These are phyloP conservation scores for Pilobolus umbonatus DNA, from an alignment of 192 early-diverging fungal genomes.

Conservation along the genomic window DNA sequence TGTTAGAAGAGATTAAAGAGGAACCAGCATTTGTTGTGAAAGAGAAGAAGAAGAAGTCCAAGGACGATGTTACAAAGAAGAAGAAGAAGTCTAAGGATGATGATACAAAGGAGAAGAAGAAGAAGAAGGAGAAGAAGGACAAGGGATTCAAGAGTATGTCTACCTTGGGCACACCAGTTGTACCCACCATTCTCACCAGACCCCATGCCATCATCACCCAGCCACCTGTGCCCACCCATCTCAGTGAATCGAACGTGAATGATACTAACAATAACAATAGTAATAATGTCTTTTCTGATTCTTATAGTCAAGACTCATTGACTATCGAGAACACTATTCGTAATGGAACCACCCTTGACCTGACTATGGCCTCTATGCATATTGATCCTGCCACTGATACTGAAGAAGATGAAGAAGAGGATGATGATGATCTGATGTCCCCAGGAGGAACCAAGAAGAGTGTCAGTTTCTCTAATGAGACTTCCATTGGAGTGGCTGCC, in stretches of 20 bases:
- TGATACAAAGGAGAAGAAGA: background rate
- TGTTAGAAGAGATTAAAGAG: background rate
- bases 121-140: background rate
- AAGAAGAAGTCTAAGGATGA: background rate
- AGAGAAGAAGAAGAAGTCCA: too few species aligned
- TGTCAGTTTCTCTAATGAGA: conserved; percentile 8
- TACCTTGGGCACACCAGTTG: conserved; percentile 8
- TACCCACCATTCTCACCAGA: conserved; percentile 11
- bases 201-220: background rate
- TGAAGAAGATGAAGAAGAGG: background rate
- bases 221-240: background rate
- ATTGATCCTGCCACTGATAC: background rate
- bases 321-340: conserved; percentile 10
- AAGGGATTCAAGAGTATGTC: conserved; percentile 6
- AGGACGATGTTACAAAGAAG: background rate
- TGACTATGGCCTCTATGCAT: too few species aligned
- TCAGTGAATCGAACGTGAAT: background rate
- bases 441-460: background rate
- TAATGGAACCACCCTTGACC: background rate
- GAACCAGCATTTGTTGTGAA: background rate
- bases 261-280: background rate
- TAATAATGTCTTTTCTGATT: background rate
- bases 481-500: background rate
- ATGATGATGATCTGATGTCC: background rate
- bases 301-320: background rate